phyloP scores from a whole-genome alignment of 1,139 yeast genomes.

The Sugiyamaella grinbergsii region DNA sequence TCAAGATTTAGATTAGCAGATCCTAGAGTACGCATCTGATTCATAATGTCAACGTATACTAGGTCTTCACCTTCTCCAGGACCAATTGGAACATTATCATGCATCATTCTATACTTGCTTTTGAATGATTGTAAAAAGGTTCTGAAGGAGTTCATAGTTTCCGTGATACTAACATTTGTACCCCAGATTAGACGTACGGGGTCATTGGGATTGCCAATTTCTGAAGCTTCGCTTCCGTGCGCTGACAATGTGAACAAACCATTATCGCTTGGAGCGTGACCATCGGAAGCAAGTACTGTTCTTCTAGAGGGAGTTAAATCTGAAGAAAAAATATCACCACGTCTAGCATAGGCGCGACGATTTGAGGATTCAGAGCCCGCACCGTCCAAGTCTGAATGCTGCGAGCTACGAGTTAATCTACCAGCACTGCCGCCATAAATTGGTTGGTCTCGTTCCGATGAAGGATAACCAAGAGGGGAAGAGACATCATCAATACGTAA shows the following conservation, averaged over 20 bases:
- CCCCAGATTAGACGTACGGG: constrained; percentile 97
- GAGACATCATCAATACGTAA: constrained; percentile 39
- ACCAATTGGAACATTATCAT: constrained; percentile 53
- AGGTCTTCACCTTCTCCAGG: constrained; percentile 69
- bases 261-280: constrained; percentile 17
- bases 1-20: constrained; percentile 83
- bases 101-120: constrained; percentile 65
- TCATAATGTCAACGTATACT: constrained; percentile 71
- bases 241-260: constrained; percentile 23
- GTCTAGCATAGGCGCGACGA: constrained; percentile 36
- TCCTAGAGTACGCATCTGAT: constrained; percentile 75
- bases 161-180: constrained; percentile 91
- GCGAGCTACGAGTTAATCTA: constrained; percentile 14
- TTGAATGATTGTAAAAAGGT: constrained; percentile 84
- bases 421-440: not conserved
- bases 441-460: constrained; percentile 38
- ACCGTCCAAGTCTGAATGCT: constrained; percentile 22
- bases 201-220: constrained; percentile 52
- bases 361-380: constrained; percentile 20
- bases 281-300: constrained; percentile 38
- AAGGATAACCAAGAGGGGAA: constrained; percentile 53
- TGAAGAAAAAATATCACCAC: constrained; percentile 63
- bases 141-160: constrained; percentile 76
- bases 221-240: constrained; percentile 26
- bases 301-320: constrained; percentile 55